These are phyloP conservation scores for Clathrospora elynae DNA, from an alignment of 2,329 filamentous ascomycete genomes.

Conservation along the genomic window DNA sequence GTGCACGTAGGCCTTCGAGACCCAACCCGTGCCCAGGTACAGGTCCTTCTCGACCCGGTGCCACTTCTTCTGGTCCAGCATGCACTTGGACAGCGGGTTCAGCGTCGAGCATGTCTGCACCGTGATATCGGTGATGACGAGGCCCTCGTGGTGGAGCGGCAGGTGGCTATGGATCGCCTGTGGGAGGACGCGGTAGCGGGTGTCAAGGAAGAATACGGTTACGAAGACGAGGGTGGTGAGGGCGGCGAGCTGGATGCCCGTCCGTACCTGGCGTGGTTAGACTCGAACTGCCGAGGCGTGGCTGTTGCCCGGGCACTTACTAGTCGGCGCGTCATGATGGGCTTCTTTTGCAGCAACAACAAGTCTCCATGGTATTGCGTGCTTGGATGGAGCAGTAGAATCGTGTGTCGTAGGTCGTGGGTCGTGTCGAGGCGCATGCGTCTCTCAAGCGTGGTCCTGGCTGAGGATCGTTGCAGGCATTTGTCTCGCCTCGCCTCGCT, in stretches of 20 bases:
- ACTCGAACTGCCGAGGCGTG: neutral
- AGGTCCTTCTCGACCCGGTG: conserved; percentile 88
- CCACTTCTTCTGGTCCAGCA: conserved; percentile 74
- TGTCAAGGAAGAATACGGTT: conserved; percentile 81
- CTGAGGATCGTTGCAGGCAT: conserved; percentile 17
- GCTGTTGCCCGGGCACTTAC: conserved; percentile 26
- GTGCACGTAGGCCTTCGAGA: conserved; percentile 78
- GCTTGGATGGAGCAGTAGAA: neutral
- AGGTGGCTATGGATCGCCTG: conserved; percentile 84
- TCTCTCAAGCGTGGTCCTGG: conserved; percentile 14
- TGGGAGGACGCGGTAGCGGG: conserved; percentile 84
- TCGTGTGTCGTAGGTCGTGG: neutral
- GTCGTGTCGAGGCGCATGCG: conserved; percentile 14
- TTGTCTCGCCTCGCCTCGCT: conserved; percentile 8
- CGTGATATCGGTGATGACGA: conserved; percentile 84
- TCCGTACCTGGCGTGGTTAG: conserved; percentile 54
- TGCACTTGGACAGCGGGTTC: conserved; percentile 76
- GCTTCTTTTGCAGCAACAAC: conserved; percentile 6
- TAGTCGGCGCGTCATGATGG: conserved; percentile 49
- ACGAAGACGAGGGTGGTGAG: conserved; percentile 68
- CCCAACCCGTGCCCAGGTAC: conserved; percentile 75
- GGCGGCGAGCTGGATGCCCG: conserved; percentile 74
- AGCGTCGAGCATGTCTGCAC: conserved; percentile 75
- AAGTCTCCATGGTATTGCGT: conserved; percentile 21
- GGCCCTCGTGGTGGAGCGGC: conserved; percentile 78